A percentile compares a stretch with the other conserved stretches of the same genome.
Evolutionary conservation across 257 asterid genomes (phyloP).

Genomic region (Lithospermum erythrorhizon): DNA sequence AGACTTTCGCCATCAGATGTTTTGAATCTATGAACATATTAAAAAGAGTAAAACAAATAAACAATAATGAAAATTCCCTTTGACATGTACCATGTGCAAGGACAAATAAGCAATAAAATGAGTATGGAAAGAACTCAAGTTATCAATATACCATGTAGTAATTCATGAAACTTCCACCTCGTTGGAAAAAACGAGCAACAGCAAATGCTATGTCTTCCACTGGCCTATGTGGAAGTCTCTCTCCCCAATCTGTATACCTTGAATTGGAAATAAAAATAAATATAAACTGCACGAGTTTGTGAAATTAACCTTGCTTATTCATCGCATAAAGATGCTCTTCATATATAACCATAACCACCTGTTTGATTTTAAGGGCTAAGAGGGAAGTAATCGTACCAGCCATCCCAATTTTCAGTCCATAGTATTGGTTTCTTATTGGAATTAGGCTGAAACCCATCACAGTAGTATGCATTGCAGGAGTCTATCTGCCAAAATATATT

Average conservation of each 20-base stretch:
- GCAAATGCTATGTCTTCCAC: conserved; percentile 90
- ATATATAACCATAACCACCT: no score
- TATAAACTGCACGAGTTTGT: conserved; percentile 1
- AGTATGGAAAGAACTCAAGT: neutral
- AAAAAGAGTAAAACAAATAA: no score
- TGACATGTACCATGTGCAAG: neutral
- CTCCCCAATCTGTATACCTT: conserved; percentile 94
- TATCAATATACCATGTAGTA: conserved; percentile 73
- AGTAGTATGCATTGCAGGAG: conserved; percentile 87
- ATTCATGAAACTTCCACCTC: conserved; percentile 89
- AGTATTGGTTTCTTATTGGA: conserved; percentile 60
- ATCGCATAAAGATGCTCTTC: no score
- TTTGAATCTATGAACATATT: no score
- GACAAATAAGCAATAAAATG: neutral
- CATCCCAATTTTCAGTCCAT: conserved; percentile 98
- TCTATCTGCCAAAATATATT: conserved; percentile 51
- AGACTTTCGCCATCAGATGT: neutral
- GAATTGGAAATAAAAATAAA: conserved; percentile 1
- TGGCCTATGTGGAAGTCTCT: conserved; percentile 75
- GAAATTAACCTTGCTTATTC: neutral
- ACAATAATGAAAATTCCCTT: no score
- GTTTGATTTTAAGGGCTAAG: no score
- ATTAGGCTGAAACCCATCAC: conserved; percentile 81
- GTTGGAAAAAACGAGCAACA: conserved; percentile 94
- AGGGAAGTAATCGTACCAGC: conserved; percentile 47